phyloP scores from a whole-genome alignment of 1,284 basidiomycete species.

The Hortiboletus rubellus region DNA sequence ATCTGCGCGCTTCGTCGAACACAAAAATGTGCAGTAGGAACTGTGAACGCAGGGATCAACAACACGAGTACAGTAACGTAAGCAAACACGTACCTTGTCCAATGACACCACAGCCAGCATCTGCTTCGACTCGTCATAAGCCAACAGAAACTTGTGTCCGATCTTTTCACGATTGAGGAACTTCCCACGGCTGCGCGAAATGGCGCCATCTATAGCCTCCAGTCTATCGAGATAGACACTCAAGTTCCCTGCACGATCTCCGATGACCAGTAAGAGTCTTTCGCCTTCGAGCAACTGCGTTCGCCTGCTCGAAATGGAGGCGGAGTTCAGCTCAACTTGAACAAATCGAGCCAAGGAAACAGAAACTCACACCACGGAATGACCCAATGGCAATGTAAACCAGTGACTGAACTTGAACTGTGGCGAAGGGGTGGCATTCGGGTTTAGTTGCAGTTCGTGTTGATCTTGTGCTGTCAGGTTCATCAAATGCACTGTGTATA shows the following conservation, averaged over 20 bases:
- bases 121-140: constrained; percentile 52
- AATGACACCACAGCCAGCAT: constrained; percentile 45
- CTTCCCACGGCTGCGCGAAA: constrained; percentile 33
- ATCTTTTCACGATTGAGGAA: constrained; percentile 45
- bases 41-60: constrained; percentile 18
- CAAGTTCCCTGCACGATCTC: constrained; percentile 37
- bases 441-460: constrained; percentile 43
- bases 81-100: constrained; percentile 36
- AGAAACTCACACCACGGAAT: constrained; percentile 39
- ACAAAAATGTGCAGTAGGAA: constrained; percentile 45
- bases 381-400: constrained; percentile 39
- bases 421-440: constrained; percentile 40
- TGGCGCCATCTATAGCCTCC: constrained; percentile 33
- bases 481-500: constrained; percentile 41
- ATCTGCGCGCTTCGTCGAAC: constrained; percentile 43
- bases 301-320: constrained; percentile 31
- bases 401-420: constrained; percentile 20
- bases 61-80: background rate
- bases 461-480: constrained; percentile 43
- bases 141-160: constrained; percentile 43
- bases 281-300: constrained; percentile 39
- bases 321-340: background rate
- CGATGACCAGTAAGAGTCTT: constrained; percentile 44
- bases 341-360: background rate
- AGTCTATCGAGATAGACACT: constrained; percentile 43